Conservation (phyloP, 225 moss, liverwort and hornwort species). For the Pleurozium schreberi region DNA sequence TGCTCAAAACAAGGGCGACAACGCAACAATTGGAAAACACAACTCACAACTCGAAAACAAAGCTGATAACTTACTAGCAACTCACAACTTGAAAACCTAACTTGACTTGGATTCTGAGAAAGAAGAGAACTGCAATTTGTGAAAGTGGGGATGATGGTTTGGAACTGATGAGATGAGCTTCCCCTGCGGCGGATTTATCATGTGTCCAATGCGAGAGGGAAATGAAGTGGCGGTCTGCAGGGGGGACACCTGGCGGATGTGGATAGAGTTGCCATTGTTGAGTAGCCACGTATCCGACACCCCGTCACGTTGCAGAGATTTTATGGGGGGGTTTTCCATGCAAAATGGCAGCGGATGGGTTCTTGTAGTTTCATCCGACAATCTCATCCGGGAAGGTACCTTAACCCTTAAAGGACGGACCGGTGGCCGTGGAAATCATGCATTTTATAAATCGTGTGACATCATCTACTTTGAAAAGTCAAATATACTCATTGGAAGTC, state of each 20-base stretch:
- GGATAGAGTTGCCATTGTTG: neutral
- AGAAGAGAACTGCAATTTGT: neutral
- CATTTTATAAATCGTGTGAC: no score
- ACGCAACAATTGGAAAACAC: no score
- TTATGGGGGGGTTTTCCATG: neutral
- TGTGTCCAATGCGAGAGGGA: neutral
- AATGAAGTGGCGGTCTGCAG: neutral
- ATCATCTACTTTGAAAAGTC: no score
- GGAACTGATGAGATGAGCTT: no score
- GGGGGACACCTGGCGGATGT: neutral
- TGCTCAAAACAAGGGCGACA: neutral
- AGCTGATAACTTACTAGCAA: no score
- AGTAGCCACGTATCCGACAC: slow-evolving; percentile 13
- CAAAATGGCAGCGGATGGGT: neutral
- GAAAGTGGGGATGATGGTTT: no score
- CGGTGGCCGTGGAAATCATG: no score
- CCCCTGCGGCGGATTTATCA: neutral
- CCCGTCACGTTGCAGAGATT: neutral
- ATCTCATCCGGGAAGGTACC: neutral
- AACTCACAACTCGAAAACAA: no score
- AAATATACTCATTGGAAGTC: no score
- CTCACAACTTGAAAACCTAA: neutral
- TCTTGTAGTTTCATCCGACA: neutral
- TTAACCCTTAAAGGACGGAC: no score
- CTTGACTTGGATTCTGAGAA: neutral